Percentiles rank a stretch among this genome's conserved stretches.
Conservation (phyloP, 2,329 filamentous ascomycete genomes). For the Fusarium redolens region DNA sequence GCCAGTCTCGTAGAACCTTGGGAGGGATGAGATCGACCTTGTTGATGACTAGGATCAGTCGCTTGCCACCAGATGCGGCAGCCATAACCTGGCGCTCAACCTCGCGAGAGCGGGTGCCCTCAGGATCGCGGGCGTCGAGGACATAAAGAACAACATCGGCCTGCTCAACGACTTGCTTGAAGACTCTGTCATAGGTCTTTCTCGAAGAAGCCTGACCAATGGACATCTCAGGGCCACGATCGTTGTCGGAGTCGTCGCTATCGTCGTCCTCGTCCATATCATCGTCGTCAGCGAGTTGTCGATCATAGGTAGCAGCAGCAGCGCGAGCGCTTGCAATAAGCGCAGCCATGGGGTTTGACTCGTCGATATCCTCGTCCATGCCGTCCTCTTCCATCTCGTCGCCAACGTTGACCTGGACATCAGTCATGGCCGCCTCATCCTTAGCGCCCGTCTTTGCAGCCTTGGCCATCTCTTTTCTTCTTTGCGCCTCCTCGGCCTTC, state of each 20-base stretch:
- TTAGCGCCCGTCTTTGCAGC: conserved; percentile 68
- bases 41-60: conserved; percentile 91
- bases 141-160: conserved; percentile 94
- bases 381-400: conserved; percentile 63
- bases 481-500: conserved; percentile 83
- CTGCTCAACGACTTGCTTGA: conserved; percentile 90
- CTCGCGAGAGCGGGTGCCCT: conserved; percentile 89
- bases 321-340: conserved; percentile 85
- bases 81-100: conserved; percentile 93
- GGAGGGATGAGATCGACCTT: conserved; percentile 94
- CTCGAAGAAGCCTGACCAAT: conserved; percentile 73
- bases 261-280: conserved; percentile 63
- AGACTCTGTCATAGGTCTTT: conserved; percentile 93
- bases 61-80: conserved; percentile 84
- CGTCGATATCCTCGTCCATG: conserved; percentile 70
- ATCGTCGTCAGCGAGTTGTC: conserved; percentile 70
- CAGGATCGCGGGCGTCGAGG: conserved; percentile 89
- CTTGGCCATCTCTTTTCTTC: conserved; percentile 77
- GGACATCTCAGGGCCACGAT: conserved; percentile 64
- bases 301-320: conserved; percentile 80
- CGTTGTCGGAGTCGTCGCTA: conserved; percentile 61
- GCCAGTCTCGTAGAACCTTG: conserved; percentile 84
- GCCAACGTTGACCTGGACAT: conserved; percentile 59
- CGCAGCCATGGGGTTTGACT: conserved; percentile 91
- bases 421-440: conserved; percentile 59